A percentile compares a stretch with the other conserved stretches of the same genome.
Evolutionary conservation across 257 asterid genomes (phyloP).

Genomic region (Eucommia ulmoides): DNA sequence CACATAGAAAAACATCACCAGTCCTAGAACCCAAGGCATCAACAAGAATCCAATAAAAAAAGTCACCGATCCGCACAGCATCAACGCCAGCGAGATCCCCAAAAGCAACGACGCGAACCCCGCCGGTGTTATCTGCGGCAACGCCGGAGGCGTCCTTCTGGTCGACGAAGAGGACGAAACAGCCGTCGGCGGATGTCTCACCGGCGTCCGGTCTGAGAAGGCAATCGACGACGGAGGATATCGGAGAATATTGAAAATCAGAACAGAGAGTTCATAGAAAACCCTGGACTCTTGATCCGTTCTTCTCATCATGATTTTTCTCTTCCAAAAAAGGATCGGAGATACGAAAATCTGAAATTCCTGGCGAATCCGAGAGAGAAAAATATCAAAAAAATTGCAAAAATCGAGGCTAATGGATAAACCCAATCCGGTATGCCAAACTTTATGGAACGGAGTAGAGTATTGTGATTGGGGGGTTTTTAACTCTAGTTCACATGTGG

Average conservation of each 20-base stretch:
- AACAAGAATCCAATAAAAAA: conserved; percentile 77
- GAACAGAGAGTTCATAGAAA: conserved; percentile 27
- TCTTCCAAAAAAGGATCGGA: background rate
- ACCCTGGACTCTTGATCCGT: conserved; percentile 24
- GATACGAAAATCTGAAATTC: background rate
- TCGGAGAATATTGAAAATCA: conserved; percentile 22
- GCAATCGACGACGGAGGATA: conserved; percentile 20
- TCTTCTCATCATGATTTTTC: conserved; percentile 20
- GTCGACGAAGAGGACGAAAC: background rate
- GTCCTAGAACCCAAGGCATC: conserved; percentile 98
- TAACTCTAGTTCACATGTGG: too few species aligned
- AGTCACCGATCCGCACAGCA: conserved; percentile 86
- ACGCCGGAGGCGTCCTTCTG: conserved; percentile 14
- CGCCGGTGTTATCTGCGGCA: conserved; percentile 58
- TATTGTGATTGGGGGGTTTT: too few species aligned
- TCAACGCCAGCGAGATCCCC: conserved; percentile 60
- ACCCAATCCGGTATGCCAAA: too few species aligned
- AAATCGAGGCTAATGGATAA: conserved; percentile 51
- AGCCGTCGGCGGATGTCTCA: conserved; percentile 5
- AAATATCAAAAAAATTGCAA: conserved; percentile 7
- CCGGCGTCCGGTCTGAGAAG: conserved; percentile 13
- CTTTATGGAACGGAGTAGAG: too few species aligned
- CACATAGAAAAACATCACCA: conserved; percentile 50
- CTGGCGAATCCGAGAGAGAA: background rate
- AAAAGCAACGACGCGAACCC: conserved; percentile 69